Percentiles rank a stretch among this genome's conserved stretches.
Conservation (phyloP, 2,329 filamentous ascomycete genomes). For the Neophaeococcomyces mojaviensis region DNA sequence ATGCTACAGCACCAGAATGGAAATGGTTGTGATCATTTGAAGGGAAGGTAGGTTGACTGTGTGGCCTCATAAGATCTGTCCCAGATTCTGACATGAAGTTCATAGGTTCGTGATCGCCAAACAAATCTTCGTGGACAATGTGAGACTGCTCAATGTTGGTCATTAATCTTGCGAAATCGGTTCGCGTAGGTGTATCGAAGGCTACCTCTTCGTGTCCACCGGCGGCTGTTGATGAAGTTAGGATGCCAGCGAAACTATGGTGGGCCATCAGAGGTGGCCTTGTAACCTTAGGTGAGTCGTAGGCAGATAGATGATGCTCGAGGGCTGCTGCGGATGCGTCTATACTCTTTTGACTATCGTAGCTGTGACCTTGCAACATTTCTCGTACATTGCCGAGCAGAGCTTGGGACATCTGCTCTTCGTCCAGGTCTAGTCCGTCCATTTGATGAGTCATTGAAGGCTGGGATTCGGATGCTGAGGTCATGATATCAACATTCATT, state of each 20-base stretch:
- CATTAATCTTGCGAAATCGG: slow-evolving; percentile 4
- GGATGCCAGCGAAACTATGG: slow-evolving; percentile 10
- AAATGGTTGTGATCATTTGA: too few species aligned
- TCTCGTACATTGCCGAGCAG: too few species aligned
- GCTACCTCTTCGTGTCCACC: background rate
- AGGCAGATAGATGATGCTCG: background rate
- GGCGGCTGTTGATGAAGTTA: background rate
- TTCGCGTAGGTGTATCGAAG: slow-evolving; percentile 4
- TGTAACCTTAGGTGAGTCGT: background rate
- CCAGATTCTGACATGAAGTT: too few species aligned
- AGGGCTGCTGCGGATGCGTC: background rate
- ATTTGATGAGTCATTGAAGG: slow-evolving; percentile 1
- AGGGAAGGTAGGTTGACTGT: too few species aligned
- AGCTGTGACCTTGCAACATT: background rate
- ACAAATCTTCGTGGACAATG: background rate
- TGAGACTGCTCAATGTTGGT: background rate
- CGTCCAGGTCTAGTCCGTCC: slow-evolving; percentile 7
- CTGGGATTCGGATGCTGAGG: slow-evolving; percentile 1
- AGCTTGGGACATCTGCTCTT: slow-evolving; percentile 2
- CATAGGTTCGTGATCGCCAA: background rate
- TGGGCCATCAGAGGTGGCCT: slow-evolving; percentile 8
- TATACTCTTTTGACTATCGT: background rate
- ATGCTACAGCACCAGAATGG: too few species aligned
- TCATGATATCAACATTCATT: background rate
- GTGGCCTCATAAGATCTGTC: too few species aligned